Evolutionary conservation across 495 filamentous ascomycete genomes (phyloP), one percentile per base, ranked within the genome.

Genomic region (Clavariopsis aquatica): DNA sequence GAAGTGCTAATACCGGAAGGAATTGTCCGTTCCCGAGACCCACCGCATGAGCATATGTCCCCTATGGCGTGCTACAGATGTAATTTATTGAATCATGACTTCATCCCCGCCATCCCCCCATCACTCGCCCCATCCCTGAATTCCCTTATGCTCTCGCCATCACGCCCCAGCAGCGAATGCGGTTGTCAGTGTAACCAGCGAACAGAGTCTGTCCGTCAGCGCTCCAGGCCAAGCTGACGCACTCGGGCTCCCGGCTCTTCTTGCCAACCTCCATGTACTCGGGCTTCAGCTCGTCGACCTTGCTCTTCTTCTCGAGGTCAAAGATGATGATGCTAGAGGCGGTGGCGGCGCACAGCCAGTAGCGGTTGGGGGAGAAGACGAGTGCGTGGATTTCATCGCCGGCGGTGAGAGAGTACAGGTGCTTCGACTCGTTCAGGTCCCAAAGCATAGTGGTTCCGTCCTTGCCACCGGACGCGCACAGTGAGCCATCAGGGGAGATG

Each of bases 231-330:
- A 99, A 83, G 77, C 83, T 88, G 68, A 99, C 87, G 82, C 93
- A 97, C 89, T 99, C 94, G 68, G 95, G 95, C 81, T 97, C 94
- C 78, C 93, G 84, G 85, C 85, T 90, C 92, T 98, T 98, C 92
- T 96, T 96, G 81, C 94, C 92, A 76, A 92, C 88, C 74, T 92
- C 86, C 66, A 91, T 85, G 83, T 95, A 97, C 75, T 98, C 95
- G 69, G 95, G 95, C 90, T 96, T 97, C 78, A 99, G 86, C 87
- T 98, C 94, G 73, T 99, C 94, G 69, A 99, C 94, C 88, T 98
- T 98, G 87, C 89, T 93, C 91, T 99, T 98, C 93, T 99, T 99
- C 91, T 99, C 94, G 72, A 99, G 86, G 78, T 99, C 94, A 82
- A 99, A 99, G 84, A 99, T 98, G 86, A 96, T 98, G 86, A 99